Evolutionary conservation across 495 filamentous ascomycete species (phyloP).

Genomic region (Letharia columbiana): DNA sequence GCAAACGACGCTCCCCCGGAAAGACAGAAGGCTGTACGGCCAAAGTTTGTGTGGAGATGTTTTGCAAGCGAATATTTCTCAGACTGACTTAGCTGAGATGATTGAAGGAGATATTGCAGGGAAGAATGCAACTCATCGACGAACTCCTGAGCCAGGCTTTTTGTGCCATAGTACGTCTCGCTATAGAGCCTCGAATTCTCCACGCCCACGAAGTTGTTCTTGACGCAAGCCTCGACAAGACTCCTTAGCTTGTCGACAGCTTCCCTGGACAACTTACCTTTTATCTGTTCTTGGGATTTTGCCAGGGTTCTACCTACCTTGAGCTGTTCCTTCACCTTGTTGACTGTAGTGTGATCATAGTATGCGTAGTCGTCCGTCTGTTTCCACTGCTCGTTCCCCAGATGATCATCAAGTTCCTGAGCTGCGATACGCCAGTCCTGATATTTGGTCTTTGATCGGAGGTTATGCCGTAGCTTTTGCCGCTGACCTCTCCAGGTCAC

Average conservation of each 20-base stretch:
- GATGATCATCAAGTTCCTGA: conserved; percentile 65
- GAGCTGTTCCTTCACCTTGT: conserved; percentile 65
- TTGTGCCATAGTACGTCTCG: conserved; percentile 94
- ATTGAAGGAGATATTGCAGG: conserved; percentile 57
- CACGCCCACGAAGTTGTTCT: conserved; percentile 94
- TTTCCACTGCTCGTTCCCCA: conserved; percentile 84
- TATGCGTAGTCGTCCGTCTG: conserved; percentile 83
- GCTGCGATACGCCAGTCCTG: conserved; percentile 73
- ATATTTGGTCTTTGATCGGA: conserved; percentile 66
- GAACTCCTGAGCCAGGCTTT: conserved; percentile 80
- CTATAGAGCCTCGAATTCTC: conserved; percentile 91
- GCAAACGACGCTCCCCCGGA: conserved; percentile 94
- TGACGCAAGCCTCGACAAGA: conserved; percentile 82
- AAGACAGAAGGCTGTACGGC: conserved; percentile 83
- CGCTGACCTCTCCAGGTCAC: conserved; percentile 57
- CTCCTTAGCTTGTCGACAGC: conserved; percentile 63
- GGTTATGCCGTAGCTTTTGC: conserved; percentile 55
- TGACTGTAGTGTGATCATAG: conserved; percentile 80
- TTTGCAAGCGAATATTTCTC: conserved; percentile 81
- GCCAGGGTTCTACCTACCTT: conserved; percentile 47
- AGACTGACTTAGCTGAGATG: conserved; percentile 54
- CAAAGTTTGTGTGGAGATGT: conserved; percentile 81
- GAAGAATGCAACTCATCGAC: conserved; percentile 63
- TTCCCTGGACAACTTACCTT: conserved; percentile 28
- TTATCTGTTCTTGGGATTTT: conserved; percentile 44